Base-by-base conservation (phyloP, 1,284 basidiomycete genomes). In the Sanghuangporus weigelae region DNA sequence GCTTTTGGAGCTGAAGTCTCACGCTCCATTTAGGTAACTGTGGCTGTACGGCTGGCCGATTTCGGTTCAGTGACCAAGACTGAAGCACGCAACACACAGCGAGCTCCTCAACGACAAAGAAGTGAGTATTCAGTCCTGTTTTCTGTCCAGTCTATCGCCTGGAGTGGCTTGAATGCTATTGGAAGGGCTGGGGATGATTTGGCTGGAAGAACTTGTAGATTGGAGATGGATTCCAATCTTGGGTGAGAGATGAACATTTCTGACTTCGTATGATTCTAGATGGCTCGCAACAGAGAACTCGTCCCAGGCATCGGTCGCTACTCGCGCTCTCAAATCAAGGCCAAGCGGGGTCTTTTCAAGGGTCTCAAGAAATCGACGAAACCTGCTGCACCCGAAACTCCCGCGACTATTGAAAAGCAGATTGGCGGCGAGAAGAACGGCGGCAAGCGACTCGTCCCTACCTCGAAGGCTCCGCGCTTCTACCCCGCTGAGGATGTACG, bases 401-500 rank as follows among this genome's bases (percentile, higher is more conserved):
- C 88, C 64, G 80, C 81, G 60, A 79, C 81, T 75, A 87, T 89
- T 76, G 93, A 96, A 84, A 93, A 94, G 76, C 77, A 83, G 69
- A 82, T 98, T 70, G 89, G 91, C 68, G 95, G 95, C 70, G 90
- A 87, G 73, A 96, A 93, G 83, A 98, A 98, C 79, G 93, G 94
- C 70, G 83, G 85, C 73, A 92, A 89, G 75, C 94, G 96, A 77
- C 78, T 90, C 66, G 85, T 95, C 73, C 90, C 96, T 72, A 89
- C 89, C 53, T 73, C 81, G 68, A 98, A 98, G 81, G 95, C 95
- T 59, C 84, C 93, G 63, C 93, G 94, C 74, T 98, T 91, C 88
- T 99, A 98, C 84, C 95, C 96, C 63, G 92, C 95, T 68, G 96
- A 99, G 78, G 96, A 98, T 76, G 89, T 96, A 67, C 88, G 84